Percentiles rank a stretch among this genome's conserved stretches.
phyloP scores from a whole-genome alignment of 208 protist species.

The Willaertia magna region DNA sequence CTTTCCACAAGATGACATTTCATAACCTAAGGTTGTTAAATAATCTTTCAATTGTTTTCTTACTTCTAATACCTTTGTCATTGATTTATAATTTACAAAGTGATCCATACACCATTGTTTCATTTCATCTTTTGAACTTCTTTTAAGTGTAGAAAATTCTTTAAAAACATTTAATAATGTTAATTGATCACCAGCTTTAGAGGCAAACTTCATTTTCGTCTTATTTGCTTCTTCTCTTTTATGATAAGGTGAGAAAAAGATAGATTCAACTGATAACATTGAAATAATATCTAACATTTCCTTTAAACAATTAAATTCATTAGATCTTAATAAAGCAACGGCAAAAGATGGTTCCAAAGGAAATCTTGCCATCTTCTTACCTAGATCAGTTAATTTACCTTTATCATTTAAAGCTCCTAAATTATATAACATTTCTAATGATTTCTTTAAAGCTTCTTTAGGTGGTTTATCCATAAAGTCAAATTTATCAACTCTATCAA shows the following conservation, averaged over 20 bases:
- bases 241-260: constrained; percentile 21
- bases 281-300: constrained; percentile 17
- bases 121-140: neutral
- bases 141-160: constrained; percentile 11
- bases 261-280: constrained; percentile 19
- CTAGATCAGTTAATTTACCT: constrained; percentile 16
- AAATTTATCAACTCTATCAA: constrained; percentile 25
- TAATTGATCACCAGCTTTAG: constrained; percentile 28
- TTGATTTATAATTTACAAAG: constrained; percentile 22
- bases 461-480: constrained; percentile 27
- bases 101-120: constrained; percentile 23
- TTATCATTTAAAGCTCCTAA: constrained; percentile 22
- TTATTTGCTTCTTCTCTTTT: constrained; percentile 18
- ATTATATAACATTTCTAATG: constrained; percentile 13
- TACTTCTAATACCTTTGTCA: constrained; percentile 17
- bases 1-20: neutral
- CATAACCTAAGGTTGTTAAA: neutral
- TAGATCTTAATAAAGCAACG: neutral
- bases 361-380: constrained; percentile 21
- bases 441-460: constrained; percentile 2
- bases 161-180: constrained; percentile 30
- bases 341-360: constrained; percentile 21
- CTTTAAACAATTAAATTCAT: neutral
- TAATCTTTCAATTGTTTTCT: constrained; percentile 15
- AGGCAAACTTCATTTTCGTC: constrained; percentile 8